Percentiles rank a stretch among this genome's conserved stretches.
Evolutionary conservation across 495 filamentous ascomycete genomes (phyloP).

Genomic region (Cenococcum geophilum): DNA sequence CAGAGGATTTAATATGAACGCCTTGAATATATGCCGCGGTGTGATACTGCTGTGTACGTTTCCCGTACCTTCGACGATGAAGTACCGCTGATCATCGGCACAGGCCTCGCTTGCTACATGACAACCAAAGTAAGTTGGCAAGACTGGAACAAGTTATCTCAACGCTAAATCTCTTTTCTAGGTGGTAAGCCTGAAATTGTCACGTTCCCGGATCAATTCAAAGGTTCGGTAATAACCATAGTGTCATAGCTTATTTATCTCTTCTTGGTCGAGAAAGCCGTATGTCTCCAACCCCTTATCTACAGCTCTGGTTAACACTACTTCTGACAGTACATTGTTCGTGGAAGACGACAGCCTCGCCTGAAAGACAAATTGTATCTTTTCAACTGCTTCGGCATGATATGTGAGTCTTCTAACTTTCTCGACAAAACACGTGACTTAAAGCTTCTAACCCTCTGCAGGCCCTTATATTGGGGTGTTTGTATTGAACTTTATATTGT

Average conservation of each 20-base stretch:
- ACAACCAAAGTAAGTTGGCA: constrained; percentile 45
- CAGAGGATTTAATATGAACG: constrained; percentile 45
- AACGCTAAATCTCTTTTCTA: neutral
- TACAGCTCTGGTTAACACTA: neutral
- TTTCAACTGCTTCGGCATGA: constrained; percentile 50
- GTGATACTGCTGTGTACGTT: constrained; percentile 46
- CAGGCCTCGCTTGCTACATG: constrained; percentile 43
- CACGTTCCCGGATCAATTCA: neutral
- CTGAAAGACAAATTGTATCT: constrained; percentile 46
- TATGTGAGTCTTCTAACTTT: constrained; percentile 14
- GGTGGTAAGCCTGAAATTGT: neutral
- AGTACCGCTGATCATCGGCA: neutral
- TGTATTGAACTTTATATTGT: constrained; percentile 48
- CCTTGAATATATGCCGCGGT: constrained; percentile 42
- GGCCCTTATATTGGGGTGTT: constrained; percentile 46
- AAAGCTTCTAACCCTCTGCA: constrained; percentile 12
- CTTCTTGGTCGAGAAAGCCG: constrained; percentile 51
- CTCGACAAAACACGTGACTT: neutral
- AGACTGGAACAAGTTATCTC: neutral
- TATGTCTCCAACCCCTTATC: constrained; percentile 18
- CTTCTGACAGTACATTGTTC: constrained; percentile 44
- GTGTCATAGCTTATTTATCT: constrained; percentile 42
- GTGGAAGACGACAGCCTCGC: constrained; percentile 39
- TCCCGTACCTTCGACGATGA: neutral
- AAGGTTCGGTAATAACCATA: neutral